Evolutionary conservation across 352 stramenopile species (phyloP), one percentile per base, ranked within the genome.

Genomic region (Halophytophthora polymorphica): DNA sequence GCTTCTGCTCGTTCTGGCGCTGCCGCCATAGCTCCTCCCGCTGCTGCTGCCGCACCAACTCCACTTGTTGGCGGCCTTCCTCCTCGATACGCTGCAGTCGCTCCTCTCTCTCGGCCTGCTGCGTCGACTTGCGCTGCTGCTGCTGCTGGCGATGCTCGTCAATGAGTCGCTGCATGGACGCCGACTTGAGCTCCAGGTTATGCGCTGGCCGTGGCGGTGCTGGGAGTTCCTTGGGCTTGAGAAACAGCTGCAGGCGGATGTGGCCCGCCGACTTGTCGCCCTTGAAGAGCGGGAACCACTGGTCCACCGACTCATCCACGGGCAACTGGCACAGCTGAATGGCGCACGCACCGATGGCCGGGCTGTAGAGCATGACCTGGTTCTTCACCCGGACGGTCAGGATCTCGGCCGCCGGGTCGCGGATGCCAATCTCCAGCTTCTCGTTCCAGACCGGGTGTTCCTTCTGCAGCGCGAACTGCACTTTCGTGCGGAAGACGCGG

Each of bases 371-470:
- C 62, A 79, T 53, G 50, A 82, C 61, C 39, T 88, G 77, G 49
- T 64, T 86, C 69, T 88, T 90, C 21, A 88, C 75, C 36, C 80
- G 80, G 56, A 90, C 78, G 31, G 71, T 87, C 21, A 90, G 42
- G 17, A 88, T 68, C 51, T 87, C 68, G 12, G 60, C 64, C 17
- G 55, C 51, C 3, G 77, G 69, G 25, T 86, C 61, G 14, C 60
- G 57, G 1, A 90, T 56, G 15, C 67, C 66, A 34, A 88, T 39
- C 44, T 88, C 66, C 22, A 90, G 86, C 66, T 90, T 88, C 33
- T 90, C 68, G 49, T 88, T 90, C 80, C 80, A 90, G 33, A 85
- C 48, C n/a, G 75, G 73, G 28, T 67, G 66, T 11, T 58, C 58
- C 3, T 51, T 64, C 28, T 58, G 46, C 12, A 52, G 51, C 28